Evolutionary conservation across 495 filamentous ascomycete species (phyloP).

Genomic region (Mytilinidion resinicola): DNA sequence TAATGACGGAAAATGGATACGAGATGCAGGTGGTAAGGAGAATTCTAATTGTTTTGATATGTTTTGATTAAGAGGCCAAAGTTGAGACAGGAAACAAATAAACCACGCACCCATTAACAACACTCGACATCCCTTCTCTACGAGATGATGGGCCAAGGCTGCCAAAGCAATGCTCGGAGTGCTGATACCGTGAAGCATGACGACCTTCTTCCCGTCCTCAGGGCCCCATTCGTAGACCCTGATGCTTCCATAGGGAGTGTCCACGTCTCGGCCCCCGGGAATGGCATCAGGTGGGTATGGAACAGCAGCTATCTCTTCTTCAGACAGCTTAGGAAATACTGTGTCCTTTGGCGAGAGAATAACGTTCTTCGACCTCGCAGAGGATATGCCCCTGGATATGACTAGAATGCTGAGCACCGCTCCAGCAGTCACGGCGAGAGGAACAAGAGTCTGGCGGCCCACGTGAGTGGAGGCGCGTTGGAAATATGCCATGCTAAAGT

Average conservation of each 20-base stretch:
- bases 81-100: slow-evolving; percentile 5
- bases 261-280: slow-evolving; percentile 68
- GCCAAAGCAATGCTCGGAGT: slow-evolving; percentile 72
- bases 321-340: slow-evolving; percentile 42
- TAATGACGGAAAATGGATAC: too few species aligned
- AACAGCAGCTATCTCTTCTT: slow-evolving; percentile 43
- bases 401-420: too few species aligned
- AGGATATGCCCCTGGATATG: too few species aligned
- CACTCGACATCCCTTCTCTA: slow-evolving; percentile 70
- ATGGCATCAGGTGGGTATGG: slow-evolving; percentile 70
- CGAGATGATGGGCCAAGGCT: slow-evolving; percentile 61
- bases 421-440: too few species aligned
- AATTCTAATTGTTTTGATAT: too few species aligned
- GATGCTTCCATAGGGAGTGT: slow-evolving; percentile 71
- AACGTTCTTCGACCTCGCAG: slow-evolving; percentile 9
- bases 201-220: slow-evolving; percentile 66
- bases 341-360: slow-evolving; percentile 46
- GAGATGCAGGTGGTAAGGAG: too few species aligned
- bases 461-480: too few species aligned
- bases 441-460: too few species aligned
- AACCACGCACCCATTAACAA: slow-evolving; percentile 62
- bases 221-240: slow-evolving; percentile 89
- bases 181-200: slow-evolving; percentile 81
- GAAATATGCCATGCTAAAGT: too few species aligned
- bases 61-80: not conserved